Base-by-base conservation (phyloP, 768 basidiomycete genomes). In the Termitomyces sp. region DNA sequence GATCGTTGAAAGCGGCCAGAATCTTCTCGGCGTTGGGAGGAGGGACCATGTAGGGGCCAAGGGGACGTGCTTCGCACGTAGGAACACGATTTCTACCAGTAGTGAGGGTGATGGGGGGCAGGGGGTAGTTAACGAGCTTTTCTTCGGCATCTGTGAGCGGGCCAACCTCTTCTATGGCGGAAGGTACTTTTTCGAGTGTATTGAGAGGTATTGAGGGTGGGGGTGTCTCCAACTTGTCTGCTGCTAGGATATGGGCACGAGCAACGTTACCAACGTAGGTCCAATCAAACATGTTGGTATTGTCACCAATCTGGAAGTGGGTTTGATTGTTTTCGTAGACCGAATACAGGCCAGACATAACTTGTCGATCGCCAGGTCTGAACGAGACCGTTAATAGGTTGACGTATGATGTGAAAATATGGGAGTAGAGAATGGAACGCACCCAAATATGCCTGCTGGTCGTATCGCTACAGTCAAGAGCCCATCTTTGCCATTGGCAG, bases 251-350 rank as follows among this genome's bases (percentile, higher is more conserved):
- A 68, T 99, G 97, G 3, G 94, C 95, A 64, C 89, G 83, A 1
- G 94, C 96, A 59, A 96, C 87, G 69, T 99, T 99, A 53, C 86
- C 93, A 63, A 98, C 93, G 67, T 98, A 98, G 5, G 95, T 97
- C 84, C 89, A 94, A 71, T 98, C 97, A 65, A 91, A 94, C 3
- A 98, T 72, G 68, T 98, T 98, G 60, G 81, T 85, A 72, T 98
- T 97, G 73, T 89, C 79, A 37, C 97, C 97, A 61, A 99, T 85
- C 71, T 98, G 95, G 78, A 92, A 90, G 62, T 91, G 86, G 0
- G 93, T 94, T 69, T 97, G 89, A 17, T 85, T 83, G 43, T 84
- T 80, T 64, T 88, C 79, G 69, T 91, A 88, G 3, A 88, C 94
- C 56, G 86, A 74, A 68, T 84, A 85, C 35, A 96, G 74, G n/a